Conservation (phyloP, 495 filamentous ascomycete genomes). For the Penicillium samsonianum region DNA sequence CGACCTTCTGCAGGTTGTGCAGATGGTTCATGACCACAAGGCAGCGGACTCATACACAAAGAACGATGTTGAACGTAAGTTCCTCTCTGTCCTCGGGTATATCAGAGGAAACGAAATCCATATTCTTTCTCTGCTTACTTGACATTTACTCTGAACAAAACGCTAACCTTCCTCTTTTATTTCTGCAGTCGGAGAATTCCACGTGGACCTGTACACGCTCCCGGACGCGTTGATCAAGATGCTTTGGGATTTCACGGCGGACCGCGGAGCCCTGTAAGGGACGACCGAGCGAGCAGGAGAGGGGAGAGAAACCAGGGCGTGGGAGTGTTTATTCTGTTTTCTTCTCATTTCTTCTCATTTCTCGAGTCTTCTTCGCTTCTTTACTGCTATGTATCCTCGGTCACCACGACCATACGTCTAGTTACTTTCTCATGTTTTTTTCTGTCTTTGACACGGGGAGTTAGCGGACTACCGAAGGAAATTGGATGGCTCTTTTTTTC, state of each 20-base stretch:
- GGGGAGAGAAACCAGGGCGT: background rate
- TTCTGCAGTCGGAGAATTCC: constrained; percentile 80
- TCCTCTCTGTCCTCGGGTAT: constrained; percentile 11
- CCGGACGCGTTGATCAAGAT: constrained; percentile 77
- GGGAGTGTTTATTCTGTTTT: background rate
- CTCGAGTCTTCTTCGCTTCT: background rate
- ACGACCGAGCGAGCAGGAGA: background rate
- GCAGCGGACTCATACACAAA: constrained; percentile 88
- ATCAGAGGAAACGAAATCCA: background rate
- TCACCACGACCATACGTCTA: constrained; percentile 2
- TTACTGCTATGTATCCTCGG: constrained; percentile 8
- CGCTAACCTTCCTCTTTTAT: constrained; percentile 3
- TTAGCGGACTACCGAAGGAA: constrained; percentile 25
- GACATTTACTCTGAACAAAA: background rate
- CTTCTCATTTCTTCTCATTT: background rate
- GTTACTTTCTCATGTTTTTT: constrained; percentile 11
- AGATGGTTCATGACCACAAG: constrained; percentile 98
- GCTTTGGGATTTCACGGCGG: constrained; percentile 84
- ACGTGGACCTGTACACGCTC: constrained; percentile 95
- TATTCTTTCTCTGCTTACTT: background rate
- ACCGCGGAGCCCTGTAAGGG: constrained; percentile 44
- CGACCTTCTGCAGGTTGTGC: constrained; percentile 89
- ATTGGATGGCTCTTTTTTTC: constrained; percentile 20
- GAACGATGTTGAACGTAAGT: constrained; percentile 92
- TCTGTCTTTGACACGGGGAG: constrained; percentile 21